Evolutionary conservation across 2,329 filamentous ascomycete genomes (phyloP).

Genomic region (Nigrospora osmanthi): DNA sequence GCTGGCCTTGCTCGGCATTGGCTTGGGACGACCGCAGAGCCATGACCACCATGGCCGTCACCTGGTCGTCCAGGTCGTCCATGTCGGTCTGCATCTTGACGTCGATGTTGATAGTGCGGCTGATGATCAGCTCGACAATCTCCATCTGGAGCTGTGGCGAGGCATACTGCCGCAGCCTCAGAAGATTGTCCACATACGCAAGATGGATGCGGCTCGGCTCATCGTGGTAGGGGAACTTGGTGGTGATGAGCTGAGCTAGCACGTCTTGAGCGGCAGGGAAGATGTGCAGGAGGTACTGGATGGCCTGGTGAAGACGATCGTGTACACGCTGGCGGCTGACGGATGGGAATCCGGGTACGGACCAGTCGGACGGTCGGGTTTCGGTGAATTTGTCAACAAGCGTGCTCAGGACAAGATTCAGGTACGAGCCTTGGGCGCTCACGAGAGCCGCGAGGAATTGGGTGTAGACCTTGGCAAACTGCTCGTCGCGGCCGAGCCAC

Average conservation of each 20-base stretch:
- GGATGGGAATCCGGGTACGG: constrained; percentile 42
- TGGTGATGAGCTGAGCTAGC: constrained; percentile 57
- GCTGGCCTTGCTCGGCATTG: constrained; percentile 31
- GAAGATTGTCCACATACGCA: constrained; percentile 79
- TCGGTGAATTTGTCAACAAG: constrained; percentile 70
- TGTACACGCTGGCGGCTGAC: constrained; percentile 61
- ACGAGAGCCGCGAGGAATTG: constrained; percentile 65
- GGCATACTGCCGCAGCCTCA: constrained; percentile 69
- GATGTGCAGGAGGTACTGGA: constrained; percentile 70
- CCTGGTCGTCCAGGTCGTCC: constrained; percentile 85
- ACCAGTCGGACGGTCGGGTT: constrained; percentile 35
- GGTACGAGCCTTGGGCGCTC: constrained; percentile 74
- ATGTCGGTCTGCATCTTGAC: constrained; percentile 91
- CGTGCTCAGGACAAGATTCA: constrained; percentile 68
- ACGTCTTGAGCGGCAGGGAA: constrained; percentile 71
- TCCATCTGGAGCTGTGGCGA: constrained; percentile 66
- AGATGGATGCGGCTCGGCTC: constrained; percentile 74
- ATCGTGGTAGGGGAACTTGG: constrained; percentile 68
- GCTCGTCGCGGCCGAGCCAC: constrained; percentile 58
- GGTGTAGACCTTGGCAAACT: constrained; percentile 59
- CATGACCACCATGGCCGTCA: constrained; percentile 64
- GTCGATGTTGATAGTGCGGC: constrained; percentile 86
- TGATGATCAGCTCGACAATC: constrained; percentile 74
- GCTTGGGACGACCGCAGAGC: constrained; percentile 33
- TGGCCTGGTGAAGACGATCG: constrained; percentile 64